These are phyloP conservation scores for Cenchrus purpureus DNA, from an alignment of 176 grass and related monocot genomes.

Conservation along the genomic window DNA sequence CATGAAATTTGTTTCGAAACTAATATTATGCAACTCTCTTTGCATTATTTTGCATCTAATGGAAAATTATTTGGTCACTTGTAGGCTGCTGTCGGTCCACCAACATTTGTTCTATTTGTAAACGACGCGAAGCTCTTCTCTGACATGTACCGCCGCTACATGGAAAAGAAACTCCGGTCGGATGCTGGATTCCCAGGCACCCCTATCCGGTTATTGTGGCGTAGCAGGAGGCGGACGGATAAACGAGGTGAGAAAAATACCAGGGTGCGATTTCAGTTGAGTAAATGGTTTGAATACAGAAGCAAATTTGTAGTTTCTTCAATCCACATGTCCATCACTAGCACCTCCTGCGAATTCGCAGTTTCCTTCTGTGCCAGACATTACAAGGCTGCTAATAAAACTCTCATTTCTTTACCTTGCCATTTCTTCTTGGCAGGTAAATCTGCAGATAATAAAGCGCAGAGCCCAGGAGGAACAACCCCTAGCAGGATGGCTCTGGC, in stretches of 20 bases:
- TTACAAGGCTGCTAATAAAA: not conserved
- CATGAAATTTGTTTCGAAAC: conserved; percentile 26
- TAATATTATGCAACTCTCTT: not conserved
- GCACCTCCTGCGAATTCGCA: not conserved
- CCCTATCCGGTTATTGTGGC: conserved; percentile 87
- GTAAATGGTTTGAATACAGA: not conserved
- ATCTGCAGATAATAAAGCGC: conserved; percentile 36
- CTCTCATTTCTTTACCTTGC: not conserved
- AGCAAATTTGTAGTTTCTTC: not conserved
- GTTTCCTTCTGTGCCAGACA: not conserved
- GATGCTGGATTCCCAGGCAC: conserved; percentile 89
- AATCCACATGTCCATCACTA: not conserved
- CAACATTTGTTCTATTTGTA: conserved; percentile 96
- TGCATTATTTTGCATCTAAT: conserved; percentile 18
- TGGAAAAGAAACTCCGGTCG: conserved; percentile 91
- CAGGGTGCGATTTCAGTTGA: not conserved
- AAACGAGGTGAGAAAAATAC: conserved; percentile 52
- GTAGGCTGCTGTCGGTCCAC: conserved; percentile 81
- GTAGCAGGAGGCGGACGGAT: conserved; percentile 70
- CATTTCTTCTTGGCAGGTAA: conserved; percentile 47
- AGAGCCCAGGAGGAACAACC: conserved; percentile 17
- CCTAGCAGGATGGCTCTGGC: conserved; percentile 43
- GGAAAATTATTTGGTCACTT: conserved; percentile 8
- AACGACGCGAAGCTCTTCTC: conserved; percentile 92
- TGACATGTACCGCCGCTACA: conserved; percentile 83